Evolutionary conservation across 2,329 filamentous ascomycete genomes (phyloP).

Genomic region (Aspergillus clavatus): DNA sequence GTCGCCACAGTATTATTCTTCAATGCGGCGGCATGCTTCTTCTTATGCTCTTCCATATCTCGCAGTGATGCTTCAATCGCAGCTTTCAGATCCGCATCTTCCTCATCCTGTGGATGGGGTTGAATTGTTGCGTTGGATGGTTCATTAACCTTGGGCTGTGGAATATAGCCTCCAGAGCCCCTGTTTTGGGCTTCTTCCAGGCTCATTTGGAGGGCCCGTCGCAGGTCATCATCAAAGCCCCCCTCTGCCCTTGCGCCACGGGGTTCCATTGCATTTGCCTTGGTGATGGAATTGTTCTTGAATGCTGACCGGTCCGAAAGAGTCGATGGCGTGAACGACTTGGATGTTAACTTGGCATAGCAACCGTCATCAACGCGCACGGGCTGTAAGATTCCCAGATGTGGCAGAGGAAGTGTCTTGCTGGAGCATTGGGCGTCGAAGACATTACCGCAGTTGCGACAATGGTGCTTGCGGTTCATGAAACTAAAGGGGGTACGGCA

Average conservation of each 20-base stretch:
- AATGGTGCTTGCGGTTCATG: constrained; percentile 97
- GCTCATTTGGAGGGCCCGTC: constrained; percentile 92
- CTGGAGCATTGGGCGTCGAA: constrained; percentile 93
- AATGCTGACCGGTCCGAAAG: constrained; percentile 38
- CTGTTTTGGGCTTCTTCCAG: constrained; percentile 83
- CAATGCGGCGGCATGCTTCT: constrained; percentile 75
- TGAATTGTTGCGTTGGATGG: constrained; percentile 42
- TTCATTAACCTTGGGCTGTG: constrained; percentile 51
- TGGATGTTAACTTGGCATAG: constrained; percentile 81
- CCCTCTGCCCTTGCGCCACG: constrained; percentile 83
- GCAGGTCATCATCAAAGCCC: constrained; percentile 90
- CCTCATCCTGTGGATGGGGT: constrained; percentile 61
- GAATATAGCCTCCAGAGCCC: constrained; percentile 64
- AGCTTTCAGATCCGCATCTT: constrained; percentile 87
- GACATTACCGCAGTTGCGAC: constrained; percentile 94
- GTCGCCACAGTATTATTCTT: constrained; percentile 66
- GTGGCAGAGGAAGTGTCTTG: constrained; percentile 82
- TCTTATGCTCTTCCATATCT: constrained; percentile 98
- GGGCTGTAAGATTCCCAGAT: constrained; percentile 84
- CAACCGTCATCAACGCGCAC: constrained; percentile 96
- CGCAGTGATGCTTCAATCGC: constrained; percentile 91
- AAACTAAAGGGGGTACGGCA: constrained; percentile 94
- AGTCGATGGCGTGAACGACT: constrained; percentile 44
- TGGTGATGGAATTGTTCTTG: constrained; percentile 52
- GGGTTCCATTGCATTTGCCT: constrained; percentile 80